phyloP scores from a whole-genome alignment of 164 flowering plant genomes.

The Berberis vulgaris region DNA sequence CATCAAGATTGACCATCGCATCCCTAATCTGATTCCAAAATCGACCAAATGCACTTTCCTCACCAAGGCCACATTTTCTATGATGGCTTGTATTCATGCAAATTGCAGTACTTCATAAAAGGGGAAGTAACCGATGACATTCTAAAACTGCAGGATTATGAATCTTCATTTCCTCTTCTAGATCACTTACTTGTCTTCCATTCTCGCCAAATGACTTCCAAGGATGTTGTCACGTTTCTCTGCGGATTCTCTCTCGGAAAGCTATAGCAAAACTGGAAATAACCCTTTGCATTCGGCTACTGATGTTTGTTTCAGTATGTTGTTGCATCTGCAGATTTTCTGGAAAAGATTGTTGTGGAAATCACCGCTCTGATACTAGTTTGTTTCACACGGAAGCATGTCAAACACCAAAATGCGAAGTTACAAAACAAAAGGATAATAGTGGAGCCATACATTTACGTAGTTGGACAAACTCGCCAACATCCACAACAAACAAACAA shows the following conservation, averaged over 20 bases:
- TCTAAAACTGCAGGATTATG: conserved; percentile 16
- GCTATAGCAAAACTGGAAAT: conserved; percentile 45
- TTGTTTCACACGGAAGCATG: no score
- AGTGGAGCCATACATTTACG: no score
- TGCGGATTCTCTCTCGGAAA: conserved; percentile 38
- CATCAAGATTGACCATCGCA: conserved; percentile 40
- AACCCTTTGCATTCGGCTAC: conserved; percentile 38
- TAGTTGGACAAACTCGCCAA: no score
- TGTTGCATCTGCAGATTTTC: no score
- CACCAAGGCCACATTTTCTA: conserved; percentile 26
- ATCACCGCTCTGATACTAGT: no score
- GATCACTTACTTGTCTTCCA: conserved; percentile 5
- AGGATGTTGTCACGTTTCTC: conserved; percentile 22
- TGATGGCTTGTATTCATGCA: conserved; percentile 39
- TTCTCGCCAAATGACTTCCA: conserved; percentile 7
- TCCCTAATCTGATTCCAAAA: conserved; percentile 29
- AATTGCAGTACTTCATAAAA: conserved; percentile 26
- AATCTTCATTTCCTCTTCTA: conserved; percentile 17
- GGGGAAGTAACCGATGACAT: conserved; percentile 23
- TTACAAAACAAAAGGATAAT: no score
- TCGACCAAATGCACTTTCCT: conserved; percentile 45
- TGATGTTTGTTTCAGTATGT: conserved; percentile 5
- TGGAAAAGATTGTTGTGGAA: no score
- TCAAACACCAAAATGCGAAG: no score
- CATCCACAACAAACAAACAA: no score